phyloP scores from a whole-genome alignment of 2,329 filamentous ascomycete genomes.

The Phialophora tarda region DNA sequence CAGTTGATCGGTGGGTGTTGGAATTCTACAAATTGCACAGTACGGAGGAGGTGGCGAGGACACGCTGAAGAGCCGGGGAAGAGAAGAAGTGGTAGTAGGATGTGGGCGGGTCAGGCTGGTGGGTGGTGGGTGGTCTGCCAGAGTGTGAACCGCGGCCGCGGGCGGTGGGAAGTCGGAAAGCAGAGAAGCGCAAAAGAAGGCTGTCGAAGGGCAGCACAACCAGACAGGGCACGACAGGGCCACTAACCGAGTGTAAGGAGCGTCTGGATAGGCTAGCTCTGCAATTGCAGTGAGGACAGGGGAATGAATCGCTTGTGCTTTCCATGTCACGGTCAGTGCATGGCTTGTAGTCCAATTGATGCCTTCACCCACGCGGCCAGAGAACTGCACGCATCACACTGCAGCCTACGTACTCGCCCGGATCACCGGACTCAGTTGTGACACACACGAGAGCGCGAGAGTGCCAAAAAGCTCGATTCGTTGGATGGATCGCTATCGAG shows the following conservation, averaged over 20 bases:
- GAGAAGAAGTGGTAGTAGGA: constrained; percentile 1
- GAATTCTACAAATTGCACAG: neutral
- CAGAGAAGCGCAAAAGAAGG: constrained; percentile 20
- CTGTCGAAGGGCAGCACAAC: constrained; percentile 14
- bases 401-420: neutral
- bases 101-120: neutral
- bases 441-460: neutral
- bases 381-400: neutral
- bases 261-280: neutral
- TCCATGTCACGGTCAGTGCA: neutral
- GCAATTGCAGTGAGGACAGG: neutral
- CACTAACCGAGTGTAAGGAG: neutral
- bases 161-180: neutral
- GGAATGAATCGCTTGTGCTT: neutral
- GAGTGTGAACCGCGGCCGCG: neutral
- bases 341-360: neutral
- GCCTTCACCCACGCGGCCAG: neutral
- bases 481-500: neutral
- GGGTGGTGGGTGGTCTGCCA: neutral
- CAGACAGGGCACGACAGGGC: neutral
- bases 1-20: neutral
- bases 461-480: neutral
- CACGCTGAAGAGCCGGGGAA: neutral
- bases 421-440: neutral
- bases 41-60: neutral